phyloP scores from a whole-genome alignment of 2,329 filamentous ascomycete species.

The Sporothrix phasma region DNA sequence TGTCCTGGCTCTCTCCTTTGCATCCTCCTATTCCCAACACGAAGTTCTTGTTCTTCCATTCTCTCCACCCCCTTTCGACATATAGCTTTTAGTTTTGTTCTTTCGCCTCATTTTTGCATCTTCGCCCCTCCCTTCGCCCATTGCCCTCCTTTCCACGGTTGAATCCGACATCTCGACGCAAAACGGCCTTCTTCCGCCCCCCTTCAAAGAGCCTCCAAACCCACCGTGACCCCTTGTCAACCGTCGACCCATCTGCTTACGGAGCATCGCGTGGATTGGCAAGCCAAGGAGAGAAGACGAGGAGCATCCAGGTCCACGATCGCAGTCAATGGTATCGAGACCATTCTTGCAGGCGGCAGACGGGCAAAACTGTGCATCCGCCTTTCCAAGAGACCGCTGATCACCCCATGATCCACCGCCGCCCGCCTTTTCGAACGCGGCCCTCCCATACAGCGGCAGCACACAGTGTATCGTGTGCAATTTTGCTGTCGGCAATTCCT shows the following conservation, averaged over 20 bases:
- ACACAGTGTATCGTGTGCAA: neutral
- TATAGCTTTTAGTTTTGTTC: constrained; percentile 10
- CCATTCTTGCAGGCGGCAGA: neutral
- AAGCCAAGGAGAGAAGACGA: neutral
- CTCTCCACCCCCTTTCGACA: neutral
- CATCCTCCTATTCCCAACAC: constrained; percentile 1
- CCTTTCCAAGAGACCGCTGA: neutral
- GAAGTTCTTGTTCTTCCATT: constrained; percentile 6
- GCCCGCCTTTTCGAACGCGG: constrained; percentile 5
- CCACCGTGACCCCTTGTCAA: neutral
- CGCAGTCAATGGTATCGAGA: constrained; percentile 2
- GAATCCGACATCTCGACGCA: constrained; percentile 1
- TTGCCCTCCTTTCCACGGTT: neutral
- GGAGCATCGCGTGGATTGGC: neutral
- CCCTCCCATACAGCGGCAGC: neutral
- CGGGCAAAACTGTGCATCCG: neutral
- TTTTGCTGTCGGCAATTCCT: neutral
- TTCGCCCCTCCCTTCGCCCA: neutral
- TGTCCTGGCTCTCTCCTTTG: neutral
- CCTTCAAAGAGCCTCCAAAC: neutral
- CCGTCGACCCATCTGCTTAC: neutral
- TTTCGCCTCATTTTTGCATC: constrained; percentile 2
- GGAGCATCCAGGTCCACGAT: neutral
- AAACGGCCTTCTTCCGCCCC: neutral
- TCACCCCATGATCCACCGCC: constrained; percentile 4